Evolutionary conservation across 2,329 filamentous ascomycete species (phyloP).

Genomic region (Aspergillus udagawae): DNA sequence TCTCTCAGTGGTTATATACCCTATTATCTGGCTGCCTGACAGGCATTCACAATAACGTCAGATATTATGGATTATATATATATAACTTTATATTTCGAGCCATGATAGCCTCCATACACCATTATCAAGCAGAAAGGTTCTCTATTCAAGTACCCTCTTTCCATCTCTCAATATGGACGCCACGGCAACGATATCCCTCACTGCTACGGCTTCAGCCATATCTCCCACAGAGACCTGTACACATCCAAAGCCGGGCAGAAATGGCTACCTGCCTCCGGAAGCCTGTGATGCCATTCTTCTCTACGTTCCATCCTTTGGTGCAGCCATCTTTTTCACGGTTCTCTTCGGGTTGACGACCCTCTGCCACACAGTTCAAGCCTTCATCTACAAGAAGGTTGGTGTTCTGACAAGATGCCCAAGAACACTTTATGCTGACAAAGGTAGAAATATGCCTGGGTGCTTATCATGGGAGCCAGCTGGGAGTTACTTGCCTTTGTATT

Average conservation of each 20-base stretch:
- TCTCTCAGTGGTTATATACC: neutral
- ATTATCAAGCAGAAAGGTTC: neutral
- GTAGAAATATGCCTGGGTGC: conserved; percentile 41
- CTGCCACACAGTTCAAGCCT: conserved; percentile 30
- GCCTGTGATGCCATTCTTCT: conserved; percentile 32
- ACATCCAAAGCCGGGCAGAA: conserved; percentile 26
- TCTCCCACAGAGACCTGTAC: conserved; percentile 16
- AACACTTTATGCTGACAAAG: conserved; percentile 3
- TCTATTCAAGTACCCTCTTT: no score
- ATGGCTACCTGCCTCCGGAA: conserved; percentile 35
- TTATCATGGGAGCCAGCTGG: conserved; percentile 42
- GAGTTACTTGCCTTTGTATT: conserved; percentile 38
- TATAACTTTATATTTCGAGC: neutral
- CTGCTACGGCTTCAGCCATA: conserved; percentile 11
- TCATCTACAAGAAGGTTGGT: conserved; percentile 27
- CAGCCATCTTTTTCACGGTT: conserved; percentile 30
- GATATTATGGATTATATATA: neutral
- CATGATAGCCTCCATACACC: neutral
- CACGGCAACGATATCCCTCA: neutral
- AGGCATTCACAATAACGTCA: neutral
- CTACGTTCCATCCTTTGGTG: conserved; percentile 28
- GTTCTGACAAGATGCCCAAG: neutral
- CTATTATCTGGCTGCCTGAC: neutral
- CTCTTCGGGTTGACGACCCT: conserved; percentile 29
- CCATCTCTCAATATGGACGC: conserved; percentile 5